phyloP scores from a whole-genome alignment of 805 yeast species.

The Myxozyma mucilagina region DNA sequence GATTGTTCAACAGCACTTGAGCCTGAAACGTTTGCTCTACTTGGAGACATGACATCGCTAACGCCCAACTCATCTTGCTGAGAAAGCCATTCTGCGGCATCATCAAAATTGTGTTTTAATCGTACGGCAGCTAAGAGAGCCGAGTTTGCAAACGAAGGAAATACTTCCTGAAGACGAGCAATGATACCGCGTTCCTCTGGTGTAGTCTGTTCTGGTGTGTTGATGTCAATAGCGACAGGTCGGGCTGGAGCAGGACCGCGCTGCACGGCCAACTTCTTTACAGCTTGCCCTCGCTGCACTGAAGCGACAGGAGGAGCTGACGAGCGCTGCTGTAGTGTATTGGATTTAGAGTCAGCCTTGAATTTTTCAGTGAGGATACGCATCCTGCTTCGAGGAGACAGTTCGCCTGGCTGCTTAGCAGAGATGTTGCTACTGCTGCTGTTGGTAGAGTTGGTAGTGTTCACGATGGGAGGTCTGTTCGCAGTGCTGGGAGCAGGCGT shows the following conservation, averaged over 20 bases:
- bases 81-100: constrained; percentile 41
- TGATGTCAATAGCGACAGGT: constrained; percentile 21
- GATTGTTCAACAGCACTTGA: neutral
- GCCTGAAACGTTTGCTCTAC: neutral
- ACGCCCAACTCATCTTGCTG: constrained; percentile 37
- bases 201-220: constrained; percentile 14
- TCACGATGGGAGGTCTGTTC: neutral
- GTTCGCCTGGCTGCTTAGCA: neutral
- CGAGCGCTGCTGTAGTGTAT: neutral
- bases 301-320: neutral
- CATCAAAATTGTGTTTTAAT: constrained; percentile 36
- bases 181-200: constrained; percentile 13
- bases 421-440: neutral
- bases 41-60: constrained; percentile 8
- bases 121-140: constrained; percentile 30
- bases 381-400: constrained; percentile 18
- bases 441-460: neutral
- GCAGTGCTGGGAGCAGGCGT: neutral
- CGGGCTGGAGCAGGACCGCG: constrained; percentile 32
- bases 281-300: constrained; percentile 18
- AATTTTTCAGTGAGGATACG: constrained; percentile 16
- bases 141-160: constrained; percentile 23
- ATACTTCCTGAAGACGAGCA: constrained; percentile 20
- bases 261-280: constrained; percentile 24
- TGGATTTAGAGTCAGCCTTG: neutral